Evolutionary conservation across 2,329 filamentous ascomycete species (phyloP), one percentile per base, ranked within the genome.

Genomic region (Immersiporthe knoxdaviesiana): DNA sequence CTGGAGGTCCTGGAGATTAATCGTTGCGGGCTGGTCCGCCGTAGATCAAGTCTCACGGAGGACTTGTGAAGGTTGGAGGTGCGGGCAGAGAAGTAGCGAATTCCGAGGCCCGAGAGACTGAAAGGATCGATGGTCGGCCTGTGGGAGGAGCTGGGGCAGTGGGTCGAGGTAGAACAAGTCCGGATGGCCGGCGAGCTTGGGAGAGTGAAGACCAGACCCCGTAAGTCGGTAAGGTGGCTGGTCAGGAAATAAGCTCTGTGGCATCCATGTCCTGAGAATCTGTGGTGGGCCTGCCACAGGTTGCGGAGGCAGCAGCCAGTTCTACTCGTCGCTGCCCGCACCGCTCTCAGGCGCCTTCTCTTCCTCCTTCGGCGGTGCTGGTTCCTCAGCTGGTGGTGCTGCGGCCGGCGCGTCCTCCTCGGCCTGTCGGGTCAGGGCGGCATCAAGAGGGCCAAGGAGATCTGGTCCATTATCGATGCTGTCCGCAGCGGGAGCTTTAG

Each of bases 361-460:
- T n/a, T n/a, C 39, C 24, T 32, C 11, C 14, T 37, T 30, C 8
- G 14, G 35, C 61, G 35, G 59, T 16, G 12, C 59, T 37, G 11
- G 4, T 6, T 41, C 24, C 35, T 44, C 52, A 50, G 24, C 52
- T 21, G 58, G 8, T 27, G 47, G 8, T 27, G 47, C 21, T 41
- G 14, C 16, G 39, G 60, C 27, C 0, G 65, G 64, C 18, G 59
- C 37, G 14, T 71, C 70, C 35, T 71, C 70, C 65, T 71, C 70
- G 3, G 65, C 70, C 32, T 71, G 70, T 32, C 59, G 63, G 47
- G 54, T 69, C 50, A 71, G 58, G 27, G 54, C 62, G 30, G 70
- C 68, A 37, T 54, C 65, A 30, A 69, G 39, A 62, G 67, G 65
- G 14, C 70, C 70, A n/a, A 71, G 64, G 14, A 71, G 58, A 35